phyloP scores from a whole-genome alignment of 1,284 basidiomycete genomes.

The Inonotus obliquus region DNA sequence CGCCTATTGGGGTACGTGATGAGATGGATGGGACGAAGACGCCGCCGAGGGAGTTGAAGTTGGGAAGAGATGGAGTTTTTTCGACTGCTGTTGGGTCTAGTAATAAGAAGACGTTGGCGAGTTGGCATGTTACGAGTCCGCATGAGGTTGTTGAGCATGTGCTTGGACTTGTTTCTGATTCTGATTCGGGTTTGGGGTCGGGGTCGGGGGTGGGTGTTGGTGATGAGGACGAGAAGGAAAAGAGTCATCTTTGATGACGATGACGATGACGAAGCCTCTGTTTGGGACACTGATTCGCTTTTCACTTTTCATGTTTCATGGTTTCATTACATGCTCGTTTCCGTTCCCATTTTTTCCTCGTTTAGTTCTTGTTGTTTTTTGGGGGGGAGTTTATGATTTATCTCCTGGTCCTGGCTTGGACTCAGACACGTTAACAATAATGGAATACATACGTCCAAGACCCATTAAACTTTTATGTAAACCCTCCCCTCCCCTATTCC shows the following conservation, averaged over 20 bases:
- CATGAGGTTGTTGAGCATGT: conserved; percentile 72
- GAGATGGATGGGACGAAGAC: conserved; percentile 25
- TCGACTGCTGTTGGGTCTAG: conserved; percentile 84
- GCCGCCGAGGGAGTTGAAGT: conserved; percentile 55
- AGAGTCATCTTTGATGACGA: conserved; percentile 8
- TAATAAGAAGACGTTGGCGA: conserved; percentile 82
- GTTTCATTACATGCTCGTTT: too few species aligned
- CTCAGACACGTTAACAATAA: neutral
- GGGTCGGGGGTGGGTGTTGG: too few species aligned
- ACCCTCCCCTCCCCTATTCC: too few species aligned
- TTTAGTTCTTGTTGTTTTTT: neutral
- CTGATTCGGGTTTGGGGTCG: too few species aligned
- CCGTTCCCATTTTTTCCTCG: too few species aligned
- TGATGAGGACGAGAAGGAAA: neutral
- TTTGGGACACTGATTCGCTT: too few species aligned
- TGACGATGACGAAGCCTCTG: too few species aligned
- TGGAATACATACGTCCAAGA: neutral
- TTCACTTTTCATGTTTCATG: too few species aligned
- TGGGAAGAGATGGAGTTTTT: conserved; percentile 72
- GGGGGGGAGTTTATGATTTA: neutral
- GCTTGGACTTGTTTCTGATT: conserved; percentile 41
- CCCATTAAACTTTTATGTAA: too few species aligned
- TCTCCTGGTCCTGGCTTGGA: neutral
- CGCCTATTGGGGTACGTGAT: conserved; percentile 21
- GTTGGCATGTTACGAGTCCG: conserved; percentile 84